phyloP scores from a whole-genome alignment of 768 basidiomycete genomes.

The Lactarius sp. region DNA sequence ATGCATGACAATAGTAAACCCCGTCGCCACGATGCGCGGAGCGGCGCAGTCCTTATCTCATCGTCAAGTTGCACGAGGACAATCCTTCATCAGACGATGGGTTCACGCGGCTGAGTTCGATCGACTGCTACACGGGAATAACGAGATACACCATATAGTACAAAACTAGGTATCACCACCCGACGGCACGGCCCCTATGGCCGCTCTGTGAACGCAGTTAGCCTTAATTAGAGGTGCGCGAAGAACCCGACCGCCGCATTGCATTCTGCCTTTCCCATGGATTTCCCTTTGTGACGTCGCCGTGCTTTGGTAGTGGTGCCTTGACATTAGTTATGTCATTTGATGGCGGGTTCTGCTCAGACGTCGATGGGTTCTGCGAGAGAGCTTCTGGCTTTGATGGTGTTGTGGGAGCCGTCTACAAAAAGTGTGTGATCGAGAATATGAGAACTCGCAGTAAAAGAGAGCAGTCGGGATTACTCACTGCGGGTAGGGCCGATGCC shows the following conservation, averaged over 20 bases:
- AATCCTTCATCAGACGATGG: background rate
- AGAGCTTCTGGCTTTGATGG: constrained; percentile 1
- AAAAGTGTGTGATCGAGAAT: too few species aligned
- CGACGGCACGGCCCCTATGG: background rate
- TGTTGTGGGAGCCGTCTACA: too few species aligned
- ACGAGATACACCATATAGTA: background rate
- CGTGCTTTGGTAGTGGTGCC: background rate
- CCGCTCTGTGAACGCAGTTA: background rate
- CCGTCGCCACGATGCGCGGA: background rate
- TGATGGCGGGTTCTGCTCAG: background rate
- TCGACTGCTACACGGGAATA: background rate
- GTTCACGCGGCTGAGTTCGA: background rate
- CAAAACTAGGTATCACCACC: background rate
- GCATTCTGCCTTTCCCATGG: background rate
- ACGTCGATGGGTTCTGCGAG: constrained; percentile 7
- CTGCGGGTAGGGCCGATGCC: too few species aligned
- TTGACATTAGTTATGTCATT: background rate
- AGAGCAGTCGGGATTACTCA: too few species aligned
- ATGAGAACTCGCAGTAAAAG: too few species aligned
- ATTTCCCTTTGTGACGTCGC: background rate
- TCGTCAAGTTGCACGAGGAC: background rate
- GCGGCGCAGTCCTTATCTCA: background rate
- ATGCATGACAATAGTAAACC: constrained; percentile 1
- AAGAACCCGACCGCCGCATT: background rate
- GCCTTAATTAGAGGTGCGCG: background rate